Evolutionary conservation across 352 stramenopile species (phyloP).

Genomic region (Phytophthora fragariaefolia): DNA sequence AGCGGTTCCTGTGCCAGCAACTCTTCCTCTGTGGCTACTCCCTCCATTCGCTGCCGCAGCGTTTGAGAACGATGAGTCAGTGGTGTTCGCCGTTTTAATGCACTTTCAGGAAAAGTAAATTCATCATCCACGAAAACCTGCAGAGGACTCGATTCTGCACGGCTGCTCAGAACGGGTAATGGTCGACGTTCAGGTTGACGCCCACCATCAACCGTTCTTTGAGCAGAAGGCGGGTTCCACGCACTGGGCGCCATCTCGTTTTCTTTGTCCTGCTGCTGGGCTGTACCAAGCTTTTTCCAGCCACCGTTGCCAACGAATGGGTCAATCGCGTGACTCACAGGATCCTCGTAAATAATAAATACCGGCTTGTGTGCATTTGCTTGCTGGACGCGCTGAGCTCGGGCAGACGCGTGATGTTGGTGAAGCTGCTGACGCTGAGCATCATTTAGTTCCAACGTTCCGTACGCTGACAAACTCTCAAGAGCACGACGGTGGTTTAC

Average conservation of each 20-base stretch:
- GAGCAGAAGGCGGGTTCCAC: slow-evolving; percentile 50
- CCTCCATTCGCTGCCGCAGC: slow-evolving; percentile 77
- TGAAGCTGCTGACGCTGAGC: slow-evolving; percentile 64
- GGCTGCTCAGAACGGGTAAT: slow-evolving; percentile 8
- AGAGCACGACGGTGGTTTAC: slow-evolving; percentile 64
- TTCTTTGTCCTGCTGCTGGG: slow-evolving; percentile 83
- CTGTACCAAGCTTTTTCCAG: slow-evolving; percentile 72
- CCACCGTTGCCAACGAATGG: slow-evolving; percentile 62
- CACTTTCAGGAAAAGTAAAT: slow-evolving; percentile 41
- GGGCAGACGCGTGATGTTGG: slow-evolving; percentile 65
- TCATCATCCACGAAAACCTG: slow-evolving; percentile 87
- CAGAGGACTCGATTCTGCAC: slow-evolving; percentile 35
- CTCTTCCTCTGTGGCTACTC: slow-evolving; percentile 75
- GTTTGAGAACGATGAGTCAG: slow-evolving; percentile 67
- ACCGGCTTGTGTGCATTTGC: slow-evolving; percentile 81
- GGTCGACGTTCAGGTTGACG: slow-evolving; percentile 12
- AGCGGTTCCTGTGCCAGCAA: slow-evolving; percentile 75
- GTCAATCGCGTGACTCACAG: slow-evolving; percentile 58
- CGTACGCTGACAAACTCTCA: slow-evolving; percentile 64
- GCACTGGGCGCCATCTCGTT: slow-evolving; percentile 59
- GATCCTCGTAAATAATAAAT: slow-evolving; percentile 87
- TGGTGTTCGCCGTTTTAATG: slow-evolving; percentile 31
- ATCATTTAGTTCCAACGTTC: slow-evolving; percentile 54
- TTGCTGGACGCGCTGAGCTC: slow-evolving; percentile 63
- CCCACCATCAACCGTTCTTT: background rate